phyloP scores from a whole-genome alignment of 2,329 filamentous ascomycete species.

The Fusarium sp. region DNA sequence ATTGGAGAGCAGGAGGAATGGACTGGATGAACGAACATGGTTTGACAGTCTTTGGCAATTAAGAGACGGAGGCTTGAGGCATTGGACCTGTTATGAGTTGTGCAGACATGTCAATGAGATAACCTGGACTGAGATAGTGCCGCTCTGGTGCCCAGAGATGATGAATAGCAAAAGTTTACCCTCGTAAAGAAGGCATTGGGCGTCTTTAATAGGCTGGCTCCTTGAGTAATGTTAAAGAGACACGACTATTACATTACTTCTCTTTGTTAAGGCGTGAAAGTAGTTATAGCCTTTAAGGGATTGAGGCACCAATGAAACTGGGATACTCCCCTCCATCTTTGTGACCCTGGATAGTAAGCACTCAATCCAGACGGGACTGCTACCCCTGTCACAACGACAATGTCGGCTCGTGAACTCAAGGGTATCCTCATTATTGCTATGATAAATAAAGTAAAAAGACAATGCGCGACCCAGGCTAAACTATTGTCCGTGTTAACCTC shows the following conservation, averaged over 20 bases:
- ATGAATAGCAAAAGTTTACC: background rate
- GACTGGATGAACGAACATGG: constrained; percentile 46
- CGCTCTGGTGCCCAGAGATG: background rate
- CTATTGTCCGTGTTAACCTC: background rate
- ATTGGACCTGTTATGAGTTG: background rate
- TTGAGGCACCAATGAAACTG: no score
- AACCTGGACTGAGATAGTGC: background rate
- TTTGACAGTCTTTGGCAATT: constrained; percentile 45
- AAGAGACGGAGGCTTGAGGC: background rate
- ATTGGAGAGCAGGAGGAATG: constrained; percentile 47
- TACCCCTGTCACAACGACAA: background rate
- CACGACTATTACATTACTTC: no score
- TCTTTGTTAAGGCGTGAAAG: no score
- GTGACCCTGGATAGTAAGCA: background rate
- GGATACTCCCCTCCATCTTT: no score
- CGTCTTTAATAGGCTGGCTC: background rate
- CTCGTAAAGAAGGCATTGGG: accelerated
- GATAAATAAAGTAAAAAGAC: background rate
- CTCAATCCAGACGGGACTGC: background rate
- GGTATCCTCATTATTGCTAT: background rate
- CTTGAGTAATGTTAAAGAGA: background rate
- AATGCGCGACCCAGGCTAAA: background rate
- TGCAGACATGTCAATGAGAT: no score
- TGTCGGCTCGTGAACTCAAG: background rate
- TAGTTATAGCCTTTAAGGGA: no score